Conservation (phyloP, 192 early-diverging fungal genomes). For the Coemansia sp. region DNA sequence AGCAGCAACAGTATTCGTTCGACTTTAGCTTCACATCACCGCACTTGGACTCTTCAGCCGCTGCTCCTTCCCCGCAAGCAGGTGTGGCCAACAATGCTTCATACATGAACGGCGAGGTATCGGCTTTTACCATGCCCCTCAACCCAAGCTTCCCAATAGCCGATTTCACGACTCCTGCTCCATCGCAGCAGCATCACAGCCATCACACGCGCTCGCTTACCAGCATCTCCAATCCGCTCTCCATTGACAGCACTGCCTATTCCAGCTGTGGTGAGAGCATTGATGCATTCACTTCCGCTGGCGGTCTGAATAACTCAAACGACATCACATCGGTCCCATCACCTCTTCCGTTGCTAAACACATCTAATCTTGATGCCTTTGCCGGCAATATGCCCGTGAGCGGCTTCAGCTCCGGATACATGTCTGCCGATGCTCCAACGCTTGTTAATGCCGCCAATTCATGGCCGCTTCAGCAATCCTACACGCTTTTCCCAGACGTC, state of each 20-base stretch:
- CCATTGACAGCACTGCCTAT: conserved; percentile 27
- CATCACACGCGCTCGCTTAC: conserved; percentile 35
- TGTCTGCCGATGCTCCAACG: conserved; percentile 11
- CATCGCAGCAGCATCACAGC: neutral
- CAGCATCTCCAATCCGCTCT: conserved; percentile 24
- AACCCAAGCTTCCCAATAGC: conserved; percentile 53
- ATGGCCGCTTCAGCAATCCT: conserved; percentile 27
- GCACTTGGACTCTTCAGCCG: conserved; percentile 8
- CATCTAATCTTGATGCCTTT: conserved; percentile 25
- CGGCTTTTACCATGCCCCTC: conserved; percentile 44
- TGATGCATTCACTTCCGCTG: conserved; percentile 19
- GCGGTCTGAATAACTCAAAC: conserved; percentile 14
- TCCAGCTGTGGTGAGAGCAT: conserved; percentile 16
- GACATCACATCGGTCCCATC: conserved; percentile 1
- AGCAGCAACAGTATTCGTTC: conserved; percentile 21
- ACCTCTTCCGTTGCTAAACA: conserved; percentile 38
- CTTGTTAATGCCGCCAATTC: conserved; percentile 9
- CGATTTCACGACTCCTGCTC: conserved; percentile 19
- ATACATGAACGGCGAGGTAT: conserved; percentile 16
- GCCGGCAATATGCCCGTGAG: conserved; percentile 27
- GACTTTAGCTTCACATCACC: conserved; percentile 42
- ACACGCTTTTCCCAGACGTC: conserved; percentile 17
- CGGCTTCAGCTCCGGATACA: conserved; percentile 30
- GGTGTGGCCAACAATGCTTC: conserved; percentile 10
- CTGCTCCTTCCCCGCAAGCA: neutral